Evolutionary conservation across 306 rosid species (phyloP).

Genomic region (Quercus mongolica): DNA sequence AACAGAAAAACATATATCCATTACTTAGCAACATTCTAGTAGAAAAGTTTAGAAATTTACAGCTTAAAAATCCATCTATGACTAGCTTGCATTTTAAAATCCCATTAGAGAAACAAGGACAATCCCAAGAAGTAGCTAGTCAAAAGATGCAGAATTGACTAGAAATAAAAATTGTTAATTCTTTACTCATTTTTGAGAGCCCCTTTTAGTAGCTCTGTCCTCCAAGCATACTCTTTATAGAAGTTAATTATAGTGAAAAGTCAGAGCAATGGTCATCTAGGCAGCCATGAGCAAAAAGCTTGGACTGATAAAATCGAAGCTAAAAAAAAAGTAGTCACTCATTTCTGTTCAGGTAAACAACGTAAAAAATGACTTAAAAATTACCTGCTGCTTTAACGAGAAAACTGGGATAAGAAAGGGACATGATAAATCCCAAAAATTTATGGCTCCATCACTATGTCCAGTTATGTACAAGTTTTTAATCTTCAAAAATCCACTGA

Average conservation of each 20-base stretch:
- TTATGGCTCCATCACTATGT: constrained; percentile 70
- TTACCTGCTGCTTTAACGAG: constrained; percentile 82
- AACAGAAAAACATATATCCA: background rate
- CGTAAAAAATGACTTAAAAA: background rate
- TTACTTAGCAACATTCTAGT: background rate
- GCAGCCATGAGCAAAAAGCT: background rate
- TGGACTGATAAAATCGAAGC: background rate
- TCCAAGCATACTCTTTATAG: background rate
- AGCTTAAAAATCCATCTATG: background rate
- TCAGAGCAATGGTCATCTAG: background rate
- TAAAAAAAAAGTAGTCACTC: background rate
- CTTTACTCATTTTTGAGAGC: background rate
- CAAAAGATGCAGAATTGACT: background rate
- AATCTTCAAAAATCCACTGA: constrained; percentile 66
- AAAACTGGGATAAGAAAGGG: constrained; percentile 61
- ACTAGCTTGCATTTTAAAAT: background rate
- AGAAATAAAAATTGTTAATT: background rate
- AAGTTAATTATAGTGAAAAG: background rate
- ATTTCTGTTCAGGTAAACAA: constrained; percentile 2
- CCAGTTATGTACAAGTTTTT: constrained; percentile 80
- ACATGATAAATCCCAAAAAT: constrained; percentile 82
- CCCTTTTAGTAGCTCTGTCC: background rate
- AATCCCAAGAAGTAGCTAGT: background rate
- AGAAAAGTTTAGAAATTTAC: background rate
- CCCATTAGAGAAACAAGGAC: background rate